Evolutionary conservation across 2,329 filamentous ascomycete genomes (phyloP).

Genomic region (Sclerotinia subarctica): DNA sequence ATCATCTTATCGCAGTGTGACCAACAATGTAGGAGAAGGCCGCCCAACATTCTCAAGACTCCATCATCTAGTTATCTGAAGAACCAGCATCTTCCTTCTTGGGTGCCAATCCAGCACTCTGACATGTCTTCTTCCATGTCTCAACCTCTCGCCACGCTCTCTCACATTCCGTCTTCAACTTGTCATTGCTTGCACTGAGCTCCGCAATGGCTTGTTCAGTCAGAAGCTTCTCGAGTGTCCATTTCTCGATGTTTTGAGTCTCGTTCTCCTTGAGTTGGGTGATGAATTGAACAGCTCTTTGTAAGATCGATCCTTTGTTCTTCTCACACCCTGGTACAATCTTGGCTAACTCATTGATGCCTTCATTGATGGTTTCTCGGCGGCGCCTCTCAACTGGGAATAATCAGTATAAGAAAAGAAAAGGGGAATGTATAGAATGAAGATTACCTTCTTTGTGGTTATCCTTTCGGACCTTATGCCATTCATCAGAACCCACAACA

Average conservation of each 20-base stretch:
- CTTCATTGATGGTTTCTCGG: conserved; percentile 97
- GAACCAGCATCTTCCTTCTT: conserved; percentile 43
- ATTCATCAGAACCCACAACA: conserved; percentile 91
- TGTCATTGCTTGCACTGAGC: conserved; percentile 81
- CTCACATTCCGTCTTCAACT: conserved; percentile 77
- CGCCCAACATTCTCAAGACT: conserved; percentile 31
- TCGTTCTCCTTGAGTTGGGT: conserved; percentile 93
- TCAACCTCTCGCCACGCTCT: conserved; percentile 74
- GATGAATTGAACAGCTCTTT: conserved; percentile 92
- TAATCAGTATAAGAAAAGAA: conserved; percentile 32
- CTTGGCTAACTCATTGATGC: conserved; percentile 96
- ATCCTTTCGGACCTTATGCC: conserved; percentile 95
- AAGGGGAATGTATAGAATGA: not conserved
- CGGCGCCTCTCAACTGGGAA: conserved; percentile 84
- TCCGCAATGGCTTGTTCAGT: conserved; percentile 88
- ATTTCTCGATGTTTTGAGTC: conserved; percentile 89
- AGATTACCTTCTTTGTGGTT: conserved; percentile 95
- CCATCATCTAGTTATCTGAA: conserved; percentile 34
- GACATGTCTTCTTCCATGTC: conserved; percentile 70
- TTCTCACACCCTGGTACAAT: conserved; percentile 98
- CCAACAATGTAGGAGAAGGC: conserved; percentile 30
- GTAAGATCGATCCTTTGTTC: conserved; percentile 96
- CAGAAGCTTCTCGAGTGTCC: conserved; percentile 85
- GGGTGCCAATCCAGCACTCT: conserved; percentile 55
- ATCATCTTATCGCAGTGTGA: conserved; percentile 34